Evolutionary conservation across 2,329 filamentous ascomycete genomes (phyloP).

Genomic region (Ascochyta clinopodiicola): DNA sequence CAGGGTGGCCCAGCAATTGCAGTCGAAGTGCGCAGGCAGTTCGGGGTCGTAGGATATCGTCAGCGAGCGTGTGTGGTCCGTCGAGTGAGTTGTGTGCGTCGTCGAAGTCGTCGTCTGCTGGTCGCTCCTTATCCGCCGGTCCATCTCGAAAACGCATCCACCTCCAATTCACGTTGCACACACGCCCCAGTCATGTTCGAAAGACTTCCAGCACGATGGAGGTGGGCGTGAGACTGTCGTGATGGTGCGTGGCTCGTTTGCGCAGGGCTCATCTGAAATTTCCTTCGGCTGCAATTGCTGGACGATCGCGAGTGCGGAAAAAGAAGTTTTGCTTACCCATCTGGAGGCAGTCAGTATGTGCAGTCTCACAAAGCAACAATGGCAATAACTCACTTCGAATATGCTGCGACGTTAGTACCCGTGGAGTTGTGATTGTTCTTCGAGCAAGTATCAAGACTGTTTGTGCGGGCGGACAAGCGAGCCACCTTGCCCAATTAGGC

Average conservation of each 20-base stretch:
- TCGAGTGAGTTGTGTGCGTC: neutral
- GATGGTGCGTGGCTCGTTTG: constrained; percentile 14
- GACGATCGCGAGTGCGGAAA: constrained; percentile 27
- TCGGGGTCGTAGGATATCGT: neutral
- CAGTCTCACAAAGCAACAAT: constrained; percentile 7
- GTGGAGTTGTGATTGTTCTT: constrained; percentile 42
- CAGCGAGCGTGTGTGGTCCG: neutral
- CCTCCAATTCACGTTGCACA: neutral
- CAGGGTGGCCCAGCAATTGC: constrained; percentile 39
- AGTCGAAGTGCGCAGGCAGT: constrained; percentile 11
- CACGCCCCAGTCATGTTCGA: neutral
- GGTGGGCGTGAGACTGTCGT: constrained; percentile 3
- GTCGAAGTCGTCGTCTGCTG: neutral
- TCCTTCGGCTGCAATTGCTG: constrained; percentile 45
- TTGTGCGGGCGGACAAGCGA: constrained; percentile 28
- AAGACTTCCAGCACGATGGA: neutral
- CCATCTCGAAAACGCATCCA: neutral
- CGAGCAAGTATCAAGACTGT: constrained; percentile 13
- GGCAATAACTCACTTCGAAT: constrained; percentile 58
- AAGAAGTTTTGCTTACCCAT: constrained; percentile 64
- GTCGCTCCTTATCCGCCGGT: neutral
- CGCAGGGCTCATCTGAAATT: constrained; percentile 28
- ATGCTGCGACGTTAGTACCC: constrained; percentile 56
- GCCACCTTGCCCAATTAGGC: constrained; percentile 27
- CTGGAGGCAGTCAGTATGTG: constrained; percentile 52